phyloP scores from a whole-genome alignment of 805 yeast species.

The Metschnikowia baotianmanensis region DNA sequence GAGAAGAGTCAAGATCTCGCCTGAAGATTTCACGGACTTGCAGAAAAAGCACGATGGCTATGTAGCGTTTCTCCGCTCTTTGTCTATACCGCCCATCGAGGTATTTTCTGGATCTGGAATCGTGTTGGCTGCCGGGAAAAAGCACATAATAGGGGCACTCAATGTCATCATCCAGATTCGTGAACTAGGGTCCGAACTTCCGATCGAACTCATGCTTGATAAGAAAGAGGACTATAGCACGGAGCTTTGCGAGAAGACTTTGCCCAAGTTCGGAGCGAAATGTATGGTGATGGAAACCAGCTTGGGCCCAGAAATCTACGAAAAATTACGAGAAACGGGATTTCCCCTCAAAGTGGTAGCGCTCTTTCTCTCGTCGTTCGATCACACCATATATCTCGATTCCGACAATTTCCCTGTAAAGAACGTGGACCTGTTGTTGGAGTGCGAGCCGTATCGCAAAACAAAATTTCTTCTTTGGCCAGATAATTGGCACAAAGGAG shows the following conservation, averaged over 20 bases:
- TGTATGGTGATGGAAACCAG: slow-evolving; percentile 55
- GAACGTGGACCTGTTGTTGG: slow-evolving; percentile 37
- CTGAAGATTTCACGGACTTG: slow-evolving; percentile 22
- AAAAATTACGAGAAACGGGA: slow-evolving; percentile 25
- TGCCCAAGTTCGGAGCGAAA: slow-evolving; percentile 61
- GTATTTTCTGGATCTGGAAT: slow-evolving; percentile 34
- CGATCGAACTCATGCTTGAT: slow-evolving; percentile 46
- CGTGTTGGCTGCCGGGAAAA: slow-evolving; percentile 32
- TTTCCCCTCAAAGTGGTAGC: slow-evolving; percentile 44
- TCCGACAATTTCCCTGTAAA: slow-evolving; percentile 46
- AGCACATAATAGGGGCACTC: slow-evolving; percentile 28
- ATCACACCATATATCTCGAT: slow-evolving; percentile 44
- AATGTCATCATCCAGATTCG: slow-evolving; percentile 35
- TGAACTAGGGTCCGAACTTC: slow-evolving; percentile 41
- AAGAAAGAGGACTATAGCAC: slow-evolving; percentile 34
- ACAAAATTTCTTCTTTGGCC: slow-evolving; percentile 23
- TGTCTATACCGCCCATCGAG: slow-evolving; percentile 26
- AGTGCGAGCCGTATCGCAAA: slow-evolving; percentile 17
- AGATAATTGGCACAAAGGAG: slow-evolving; percentile 24
- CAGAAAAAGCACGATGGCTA: slow-evolving; percentile 27
- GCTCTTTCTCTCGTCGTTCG: slow-evolving; percentile 45
- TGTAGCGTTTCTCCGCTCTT: slow-evolving; percentile 24
- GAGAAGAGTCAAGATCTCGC: slow-evolving; percentile 15
- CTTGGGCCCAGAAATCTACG: slow-evolving; percentile 49
- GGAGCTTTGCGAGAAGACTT: slow-evolving; percentile 53